phyloP scores from a whole-genome alignment of 2,329 filamentous ascomycete species.

The Anthostomella pinea region DNA sequence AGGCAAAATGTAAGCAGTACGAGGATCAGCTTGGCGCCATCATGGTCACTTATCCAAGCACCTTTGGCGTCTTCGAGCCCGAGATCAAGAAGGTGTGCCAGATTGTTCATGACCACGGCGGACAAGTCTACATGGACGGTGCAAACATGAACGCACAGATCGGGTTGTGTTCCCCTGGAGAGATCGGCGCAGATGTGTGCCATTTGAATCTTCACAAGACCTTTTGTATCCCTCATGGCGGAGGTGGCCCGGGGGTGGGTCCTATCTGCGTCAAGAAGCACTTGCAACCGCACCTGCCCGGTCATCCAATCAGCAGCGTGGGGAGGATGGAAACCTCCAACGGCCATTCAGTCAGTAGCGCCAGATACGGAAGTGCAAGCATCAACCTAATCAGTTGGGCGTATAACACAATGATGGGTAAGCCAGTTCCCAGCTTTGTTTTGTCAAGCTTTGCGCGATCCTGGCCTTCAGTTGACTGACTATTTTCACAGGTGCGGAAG shows the following conservation, averaged over 20 bases:
- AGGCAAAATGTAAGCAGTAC: constrained; percentile 86
- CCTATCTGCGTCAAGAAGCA: constrained; percentile 89
- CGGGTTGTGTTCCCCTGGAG: constrained; percentile 87
- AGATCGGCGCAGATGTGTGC: constrained; percentile 95
- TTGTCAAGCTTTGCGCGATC: not conserved
- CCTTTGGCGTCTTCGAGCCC: constrained; percentile 92
- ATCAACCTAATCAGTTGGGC: constrained; percentile 94
- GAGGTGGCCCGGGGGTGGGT: constrained; percentile 88
- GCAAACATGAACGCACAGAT: constrained; percentile 99
- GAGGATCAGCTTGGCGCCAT: constrained; percentile 82
- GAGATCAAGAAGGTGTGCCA: constrained; percentile 81
- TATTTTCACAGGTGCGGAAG: constrained; percentile 50
- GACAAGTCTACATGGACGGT: constrained; percentile 97
- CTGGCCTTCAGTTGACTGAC: constrained; percentile 9
- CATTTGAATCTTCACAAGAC: constrained; percentile 98
- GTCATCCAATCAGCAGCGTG: constrained; percentile 34
- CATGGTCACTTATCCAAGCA: constrained; percentile 96
- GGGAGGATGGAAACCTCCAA: constrained; percentile 24
- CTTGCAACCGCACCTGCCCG: constrained; percentile 73
- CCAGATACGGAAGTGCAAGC: constrained; percentile 82
- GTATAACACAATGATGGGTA: constrained; percentile 92
- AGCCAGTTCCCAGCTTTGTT: constrained; percentile 15
- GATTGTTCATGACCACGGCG: constrained; percentile 81
- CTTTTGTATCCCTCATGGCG: constrained; percentile 96
- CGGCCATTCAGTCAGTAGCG: constrained; percentile 68